Percentiles rank a stretch among this genome's conserved stretches.
phyloP scores from a whole-genome alignment of 345 rosid species.

The Erysimum cheiranthoides region DNA sequence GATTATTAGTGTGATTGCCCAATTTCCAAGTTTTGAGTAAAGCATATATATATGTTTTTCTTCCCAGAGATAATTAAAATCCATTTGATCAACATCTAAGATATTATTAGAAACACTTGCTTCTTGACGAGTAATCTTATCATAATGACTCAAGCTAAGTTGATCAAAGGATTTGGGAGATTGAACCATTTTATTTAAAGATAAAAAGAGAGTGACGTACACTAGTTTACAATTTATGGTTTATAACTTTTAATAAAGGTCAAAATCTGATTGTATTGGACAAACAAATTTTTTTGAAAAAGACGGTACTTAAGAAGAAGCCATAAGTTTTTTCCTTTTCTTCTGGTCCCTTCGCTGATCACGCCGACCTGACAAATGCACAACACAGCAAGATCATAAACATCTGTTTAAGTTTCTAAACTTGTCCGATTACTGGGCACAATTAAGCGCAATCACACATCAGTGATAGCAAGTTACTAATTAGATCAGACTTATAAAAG shows the following conservation, averaged over 20 bases:
- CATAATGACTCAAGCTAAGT: neutral
- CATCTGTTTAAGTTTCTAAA: constrained; percentile 6
- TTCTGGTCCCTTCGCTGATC: constrained; percentile 79
- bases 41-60: neutral
- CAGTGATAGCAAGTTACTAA: neutral
- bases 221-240: neutral
- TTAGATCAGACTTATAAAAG: neutral
- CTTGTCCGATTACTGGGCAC: neutral
- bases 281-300: neutral
- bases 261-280: constrained; percentile 27
- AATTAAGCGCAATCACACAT: constrained; percentile 1
- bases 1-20: constrained; percentile 15
- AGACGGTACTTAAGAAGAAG: constrained; percentile 36
- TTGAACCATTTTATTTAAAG: neutral
- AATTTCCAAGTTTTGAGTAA: neutral
- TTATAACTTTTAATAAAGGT: constrained; percentile 4
- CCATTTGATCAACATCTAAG: neutral
- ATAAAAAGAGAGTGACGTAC: neutral
- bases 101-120: neutral
- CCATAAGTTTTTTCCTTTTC: constrained; percentile 47
- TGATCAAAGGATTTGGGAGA: neutral
- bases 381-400: constrained; percentile 30
- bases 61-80: neutral
- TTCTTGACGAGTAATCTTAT: neutral
- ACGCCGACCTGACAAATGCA: constrained; percentile 61